Evolutionary conservation across 2,329 filamentous ascomycete genomes (phyloP), one percentile per base, ranked within the genome.

Genomic region (Botrytis fragariae): DNA sequence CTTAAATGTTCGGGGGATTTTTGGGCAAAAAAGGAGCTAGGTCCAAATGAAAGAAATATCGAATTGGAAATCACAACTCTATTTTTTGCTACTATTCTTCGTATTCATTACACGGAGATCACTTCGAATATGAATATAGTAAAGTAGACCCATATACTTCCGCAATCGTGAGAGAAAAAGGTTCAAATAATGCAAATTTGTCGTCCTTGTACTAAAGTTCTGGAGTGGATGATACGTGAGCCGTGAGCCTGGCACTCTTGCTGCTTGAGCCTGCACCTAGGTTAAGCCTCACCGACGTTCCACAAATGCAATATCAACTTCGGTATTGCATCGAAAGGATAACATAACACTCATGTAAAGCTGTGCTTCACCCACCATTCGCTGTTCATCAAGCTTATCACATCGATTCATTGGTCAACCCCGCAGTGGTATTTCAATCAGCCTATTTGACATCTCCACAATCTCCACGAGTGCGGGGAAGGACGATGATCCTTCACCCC

Each of bases 381-480:
- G 3, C n/a, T 35, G 45, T 51, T 32, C 10, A 48, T 65, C 29
- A 48, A 65, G 37, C 32, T 65, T 65, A 3, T 16, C 3, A 18
- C 25, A 22, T 37, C 32, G 45, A 65, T 35, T 35, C 12, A 18
- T 48, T 5, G 44, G 22, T 25, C 32, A 67, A 67, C 63, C 63
- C 63, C 63, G 44, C 63, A 51, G 14, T 20, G 12, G 4, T 65
- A 67, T 37, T 67, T 20, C n/a, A 64, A 67, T 67, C 32, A 67
- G 45, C 45, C 64, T 54, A n/a, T 35, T 18, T 14, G 25, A 37
- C 32, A 37, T 67, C 20, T n/a, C 63, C 63, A 67, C 32, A 37
- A 51, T 54, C 22, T 54, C 5, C 20, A 32, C 35, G 32, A 16
- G 22, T 67, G 63, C 63, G 63, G 63, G 63, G 63, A 51, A 67